Evolutionary conservation across 2,329 filamentous ascomycete genomes (phyloP), one percentile per base, ranked within the genome.

Genomic region (Aspergillus ustus): DNA sequence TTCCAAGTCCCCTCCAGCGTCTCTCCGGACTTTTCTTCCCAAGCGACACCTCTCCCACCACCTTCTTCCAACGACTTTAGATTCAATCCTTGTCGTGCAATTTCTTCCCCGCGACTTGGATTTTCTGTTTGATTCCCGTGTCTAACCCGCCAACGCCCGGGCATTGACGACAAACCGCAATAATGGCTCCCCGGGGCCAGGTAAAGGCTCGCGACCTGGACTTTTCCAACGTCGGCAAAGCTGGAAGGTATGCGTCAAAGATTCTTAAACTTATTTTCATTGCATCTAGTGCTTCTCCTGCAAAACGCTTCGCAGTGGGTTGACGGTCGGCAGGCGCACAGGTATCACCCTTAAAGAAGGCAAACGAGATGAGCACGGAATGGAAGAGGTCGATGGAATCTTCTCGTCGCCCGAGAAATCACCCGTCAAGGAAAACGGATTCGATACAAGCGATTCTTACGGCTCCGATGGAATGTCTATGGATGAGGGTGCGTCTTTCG

Each of bases 351-450:
- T 98, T 34, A 87, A 88, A 70, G 92, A 97, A 59, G 92, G 92
- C 56, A 82, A 89, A 63, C 90, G 92, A 79, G 94, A 98, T 78
- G 93, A 96, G 75, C 84, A 97, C 83, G 95, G 94, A 76, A 88
- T 99, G 82, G 92, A 97, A 75, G 90, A 91, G 40, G 85, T 97
- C 61, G 91, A 94, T 40, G 87, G 87, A 67, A 87, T 98, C 67
- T 97, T 97, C 77, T 97, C 93, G 8, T 97, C 93, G 20, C 93
- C 93, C 15, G 85, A 87, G 67, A 91, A 89, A 57, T 84, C 83
- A n/a, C 80, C 82, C 1, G 64, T 70, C 22, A 72, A 72, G 61
- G 66, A 69, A 44, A 72, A 74, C 65, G 74, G 67, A 4, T 72
- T 74, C 57, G 58, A 67, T 45, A 64, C 67, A 70, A 49, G 78